Evolutionary conservation across 805 yeast species (phyloP).

Genomic region (Cyberlindnera misumaiensis): DNA sequence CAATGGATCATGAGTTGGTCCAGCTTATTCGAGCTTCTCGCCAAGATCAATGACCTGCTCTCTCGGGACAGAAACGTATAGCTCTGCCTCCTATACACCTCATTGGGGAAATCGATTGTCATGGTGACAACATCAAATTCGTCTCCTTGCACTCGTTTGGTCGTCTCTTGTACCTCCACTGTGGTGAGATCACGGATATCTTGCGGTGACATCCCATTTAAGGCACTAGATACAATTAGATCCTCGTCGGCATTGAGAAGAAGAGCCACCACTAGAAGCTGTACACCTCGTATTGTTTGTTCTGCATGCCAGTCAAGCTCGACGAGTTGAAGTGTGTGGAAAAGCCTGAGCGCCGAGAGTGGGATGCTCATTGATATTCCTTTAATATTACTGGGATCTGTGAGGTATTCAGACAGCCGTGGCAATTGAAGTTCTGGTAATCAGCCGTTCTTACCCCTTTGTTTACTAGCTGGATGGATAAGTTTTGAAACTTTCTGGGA

Average conservation of each 20-base stretch:
- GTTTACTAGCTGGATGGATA: too few species aligned
- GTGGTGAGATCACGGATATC: slow-evolving; percentile 12
- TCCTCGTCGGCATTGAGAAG: slow-evolving; percentile 19
- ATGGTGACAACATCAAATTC: slow-evolving; percentile 5
- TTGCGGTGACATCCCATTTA: slow-evolving; percentile 12
- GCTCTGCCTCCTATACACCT: slow-evolving; percentile 14
- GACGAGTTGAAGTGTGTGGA: not conserved
- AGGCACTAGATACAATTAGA: slow-evolving; percentile 13
- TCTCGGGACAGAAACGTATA: slow-evolving; percentile 3
- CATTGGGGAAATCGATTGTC: slow-evolving; percentile 16
- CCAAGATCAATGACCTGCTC: slow-evolving; percentile 9
- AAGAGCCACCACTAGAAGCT: slow-evolving; percentile 16
- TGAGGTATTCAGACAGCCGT: too few species aligned
- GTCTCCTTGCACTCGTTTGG: slow-evolving; percentile 2
- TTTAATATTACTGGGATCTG: too few species aligned
- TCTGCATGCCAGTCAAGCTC: not conserved
- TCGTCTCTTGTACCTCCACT: slow-evolving; percentile 5
- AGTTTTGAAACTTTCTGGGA: too few species aligned
- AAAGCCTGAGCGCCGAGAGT: not conserved
- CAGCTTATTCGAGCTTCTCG: slow-evolving; percentile 12
- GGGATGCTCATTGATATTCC: too few species aligned
- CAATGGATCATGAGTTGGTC: slow-evolving; percentile 21
- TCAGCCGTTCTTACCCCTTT: too few species aligned
- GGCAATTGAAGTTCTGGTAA: too few species aligned
- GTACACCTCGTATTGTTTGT: not conserved